Conservation (phyloP, 2,329 filamentous ascomycete species). For the Botrytis aclada region DNA sequence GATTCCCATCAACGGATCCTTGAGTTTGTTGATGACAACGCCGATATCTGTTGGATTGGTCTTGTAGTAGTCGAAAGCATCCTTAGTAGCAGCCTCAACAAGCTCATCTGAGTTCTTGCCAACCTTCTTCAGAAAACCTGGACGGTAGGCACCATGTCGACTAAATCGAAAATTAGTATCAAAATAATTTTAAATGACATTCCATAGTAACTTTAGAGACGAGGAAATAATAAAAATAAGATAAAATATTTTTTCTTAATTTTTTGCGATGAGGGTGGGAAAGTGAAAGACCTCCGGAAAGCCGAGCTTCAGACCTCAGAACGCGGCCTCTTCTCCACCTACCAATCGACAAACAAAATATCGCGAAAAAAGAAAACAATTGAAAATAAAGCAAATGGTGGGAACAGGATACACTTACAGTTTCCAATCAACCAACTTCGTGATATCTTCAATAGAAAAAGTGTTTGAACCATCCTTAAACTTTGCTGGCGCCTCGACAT, state of each 20-base stretch:
- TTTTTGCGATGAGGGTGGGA: constrained; percentile 3
- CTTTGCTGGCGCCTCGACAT: constrained; percentile 48
- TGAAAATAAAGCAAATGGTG: constrained; percentile 18
- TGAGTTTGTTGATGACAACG: constrained; percentile 52
- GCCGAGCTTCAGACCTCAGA: background rate
- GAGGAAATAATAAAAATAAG: constrained; percentile 2
- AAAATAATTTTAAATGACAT: background rate
- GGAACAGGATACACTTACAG: constrained; percentile 48
- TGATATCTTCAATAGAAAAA: constrained; percentile 53
- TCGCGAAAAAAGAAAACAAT: constrained; percentile 18
- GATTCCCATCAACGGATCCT: constrained; percentile 62
- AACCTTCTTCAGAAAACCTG: constrained; percentile 58
- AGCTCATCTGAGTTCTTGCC: constrained; percentile 49
- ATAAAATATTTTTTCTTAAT: background rate
- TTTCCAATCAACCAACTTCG: constrained; percentile 67
- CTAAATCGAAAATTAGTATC: constrained; percentile 23
- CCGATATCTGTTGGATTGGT: constrained; percentile 38
- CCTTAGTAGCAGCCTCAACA: constrained; percentile 48
- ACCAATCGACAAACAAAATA: constrained; percentile 19
- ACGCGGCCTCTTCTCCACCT: background rate
- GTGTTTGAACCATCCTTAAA: constrained; percentile 43
- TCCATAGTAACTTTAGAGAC: background rate
- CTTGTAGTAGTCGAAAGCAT: constrained; percentile 50
- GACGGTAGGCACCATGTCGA: constrained; percentile 60
- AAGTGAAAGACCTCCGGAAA: background rate